Conservation (phyloP, 352 stramenopile genomes). For the Pythium dissimile region DNA sequence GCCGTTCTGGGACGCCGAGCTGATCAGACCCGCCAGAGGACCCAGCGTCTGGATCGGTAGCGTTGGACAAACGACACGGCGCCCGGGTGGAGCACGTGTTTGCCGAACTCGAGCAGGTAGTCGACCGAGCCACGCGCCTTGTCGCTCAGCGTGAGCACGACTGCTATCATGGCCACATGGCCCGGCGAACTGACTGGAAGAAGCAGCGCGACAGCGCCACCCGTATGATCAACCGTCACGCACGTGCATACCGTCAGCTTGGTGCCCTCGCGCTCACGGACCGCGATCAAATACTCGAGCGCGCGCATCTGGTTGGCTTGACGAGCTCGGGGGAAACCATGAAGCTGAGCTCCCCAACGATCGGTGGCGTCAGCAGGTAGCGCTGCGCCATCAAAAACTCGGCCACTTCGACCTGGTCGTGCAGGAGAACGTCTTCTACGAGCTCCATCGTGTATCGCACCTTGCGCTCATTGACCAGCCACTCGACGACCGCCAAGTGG, state of each 20-base stretch:
- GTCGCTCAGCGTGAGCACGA: not conserved
- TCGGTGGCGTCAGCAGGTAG: not conserved
- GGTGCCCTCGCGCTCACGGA: not conserved
- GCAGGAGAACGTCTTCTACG: not conserved
- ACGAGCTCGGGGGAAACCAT: not conserved
- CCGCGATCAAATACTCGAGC: not conserved
- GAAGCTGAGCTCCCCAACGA: not conserved
- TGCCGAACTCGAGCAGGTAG: not conserved
- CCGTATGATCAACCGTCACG: not conserved
- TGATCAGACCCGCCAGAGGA: not conserved
- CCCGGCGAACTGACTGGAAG: not conserved
- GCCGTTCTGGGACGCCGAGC: not conserved
- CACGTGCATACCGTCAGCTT: not conserved
- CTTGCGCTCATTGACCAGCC: not conserved
- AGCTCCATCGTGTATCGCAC: slow-evolving; percentile 1
- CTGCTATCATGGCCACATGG: not conserved
- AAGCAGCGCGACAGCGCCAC: not conserved
- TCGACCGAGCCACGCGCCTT: not conserved
- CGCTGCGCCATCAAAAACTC: slow-evolving; percentile 1
- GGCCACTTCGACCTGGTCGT: not conserved
- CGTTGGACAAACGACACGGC: not conserved
- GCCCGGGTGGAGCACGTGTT: not conserved
- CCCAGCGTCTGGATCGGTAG: not conserved
- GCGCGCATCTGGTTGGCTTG: not conserved
- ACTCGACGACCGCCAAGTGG: slow-evolving; percentile 1